phyloP scores from a whole-genome alignment of 192 early-diverging fungal genomes.

The Umbelopsis sp. region DNA sequence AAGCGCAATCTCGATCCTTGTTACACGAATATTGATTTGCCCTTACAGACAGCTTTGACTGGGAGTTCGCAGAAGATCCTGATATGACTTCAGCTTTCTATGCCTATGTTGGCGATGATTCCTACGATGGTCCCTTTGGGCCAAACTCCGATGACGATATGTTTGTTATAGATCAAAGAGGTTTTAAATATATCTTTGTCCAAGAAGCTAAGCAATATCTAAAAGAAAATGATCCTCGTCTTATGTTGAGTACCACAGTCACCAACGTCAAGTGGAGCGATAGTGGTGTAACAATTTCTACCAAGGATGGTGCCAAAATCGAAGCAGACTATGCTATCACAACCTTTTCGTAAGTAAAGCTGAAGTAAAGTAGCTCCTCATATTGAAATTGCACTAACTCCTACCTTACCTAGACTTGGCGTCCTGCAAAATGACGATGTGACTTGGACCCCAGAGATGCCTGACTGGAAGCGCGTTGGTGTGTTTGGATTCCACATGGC shows the following conservation, averaged over 20 bases:
- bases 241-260: slow-evolving; percentile 31
- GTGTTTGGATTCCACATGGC: slow-evolving; percentile 46
- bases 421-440: slow-evolving; percentile 42
- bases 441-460: slow-evolving; percentile 32
- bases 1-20: no score
- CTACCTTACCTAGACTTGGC: slow-evolving; percentile 21
- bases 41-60: slow-evolving; percentile 28
- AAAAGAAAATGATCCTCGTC: slow-evolving; percentile 32
- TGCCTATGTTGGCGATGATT: slow-evolving; percentile 24
- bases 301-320: slow-evolving; percentile 30
- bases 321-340: slow-evolving; percentile 45
- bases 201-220: slow-evolving; percentile 31
- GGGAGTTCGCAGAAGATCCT: slow-evolving; percentile 32
- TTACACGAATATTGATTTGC: background rate
- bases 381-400: background rate
- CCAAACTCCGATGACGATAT: slow-evolving; percentile 31
- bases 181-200: slow-evolving; percentile 39
- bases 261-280: slow-evolving; percentile 31
- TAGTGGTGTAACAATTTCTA: slow-evolving; percentile 30
- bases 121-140: slow-evolving; percentile 30
- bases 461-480: slow-evolving; percentile 44
- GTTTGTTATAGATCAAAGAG: slow-evolving; percentile 40
- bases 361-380: no score
- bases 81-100: slow-evolving; percentile 21
- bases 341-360: slow-evolving; percentile 41